phyloP scores from a whole-genome alignment of 192 early-diverging fungal genomes.

The Chytriomyces sp. region DNA sequence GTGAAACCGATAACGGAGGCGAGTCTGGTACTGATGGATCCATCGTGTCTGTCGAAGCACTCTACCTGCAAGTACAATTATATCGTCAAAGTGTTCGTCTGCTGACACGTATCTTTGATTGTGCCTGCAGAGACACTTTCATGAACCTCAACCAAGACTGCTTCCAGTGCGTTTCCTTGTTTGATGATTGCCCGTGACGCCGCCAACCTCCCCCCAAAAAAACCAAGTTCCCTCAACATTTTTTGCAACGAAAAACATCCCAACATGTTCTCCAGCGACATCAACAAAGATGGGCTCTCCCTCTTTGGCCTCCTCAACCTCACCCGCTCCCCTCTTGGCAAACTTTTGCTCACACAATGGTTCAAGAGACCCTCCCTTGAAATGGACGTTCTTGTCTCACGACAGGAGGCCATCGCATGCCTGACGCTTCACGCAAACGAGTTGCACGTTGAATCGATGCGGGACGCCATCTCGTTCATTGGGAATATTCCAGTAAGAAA shows the following conservation, averaged over 20 bases:
- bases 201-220: background rate
- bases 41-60: slow-evolving; percentile 41
- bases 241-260: slow-evolving; percentile 79
- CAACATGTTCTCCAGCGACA: slow-evolving; percentile 71
- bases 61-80: slow-evolving; percentile 32
- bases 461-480: slow-evolving; percentile 39
- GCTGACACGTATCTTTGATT: background rate
- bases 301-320: slow-evolving; percentile 63
- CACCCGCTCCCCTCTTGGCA: slow-evolving; percentile 62
- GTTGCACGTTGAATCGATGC: slow-evolving; percentile 44
- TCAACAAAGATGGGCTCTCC: slow-evolving; percentile 62
- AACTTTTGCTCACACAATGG: slow-evolving; percentile 65
- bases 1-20: slow-evolving; percentile 33
- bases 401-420: slow-evolving; percentile 61
- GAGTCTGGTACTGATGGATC: slow-evolving; percentile 5
- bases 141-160: slow-evolving; percentile 65
- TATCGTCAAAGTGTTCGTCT: slow-evolving; percentile 11
- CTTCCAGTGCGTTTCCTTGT: slow-evolving; percentile 47
- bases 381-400: slow-evolving; percentile 42
- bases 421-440: slow-evolving; percentile 52
- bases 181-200: background rate
- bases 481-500: slow-evolving; percentile 42
- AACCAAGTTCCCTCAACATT: slow-evolving; percentile 72
- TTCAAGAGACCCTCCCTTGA: slow-evolving; percentile 64
- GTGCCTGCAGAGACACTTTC: slow-evolving; percentile 11